Evolutionary conservation across 257 asterid genomes (phyloP).

Genomic region (Solanum paucissectum): DNA sequence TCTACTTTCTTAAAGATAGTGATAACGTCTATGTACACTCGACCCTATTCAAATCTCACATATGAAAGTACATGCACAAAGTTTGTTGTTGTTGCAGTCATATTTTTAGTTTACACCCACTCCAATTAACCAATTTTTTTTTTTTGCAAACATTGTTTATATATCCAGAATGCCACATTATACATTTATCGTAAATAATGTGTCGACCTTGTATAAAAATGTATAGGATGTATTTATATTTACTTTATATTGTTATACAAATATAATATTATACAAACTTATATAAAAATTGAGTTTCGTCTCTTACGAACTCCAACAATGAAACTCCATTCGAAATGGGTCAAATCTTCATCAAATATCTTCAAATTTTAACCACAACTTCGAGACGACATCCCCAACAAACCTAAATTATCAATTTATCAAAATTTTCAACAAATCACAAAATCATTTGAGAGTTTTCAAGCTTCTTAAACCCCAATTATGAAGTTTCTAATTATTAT

Average conservation of each 20-base stretch:
- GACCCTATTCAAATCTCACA: background rate
- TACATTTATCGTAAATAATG: background rate
- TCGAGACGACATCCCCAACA: background rate
- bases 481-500: too few species aligned
- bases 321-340: background rate
- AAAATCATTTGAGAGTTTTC: background rate
- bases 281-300: background rate
- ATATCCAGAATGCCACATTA: background rate
- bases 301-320: background rate
- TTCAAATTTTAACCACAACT: background rate
- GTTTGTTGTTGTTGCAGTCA: background rate
- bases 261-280: background rate
- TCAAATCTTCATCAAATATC: background rate
- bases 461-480: background rate
- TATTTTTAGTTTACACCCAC: background rate
- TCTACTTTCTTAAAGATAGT: background rate
- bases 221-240: background rate
- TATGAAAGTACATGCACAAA: background rate
- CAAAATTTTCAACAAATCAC: background rate
- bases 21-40: background rate
- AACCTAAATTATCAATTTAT: background rate
- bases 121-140: background rate
- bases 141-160: background rate
- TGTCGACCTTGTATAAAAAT: background rate
- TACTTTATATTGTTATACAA: background rate